Conservation (phyloP, 306 rosid species). For the Glycine tomentella region DNA sequence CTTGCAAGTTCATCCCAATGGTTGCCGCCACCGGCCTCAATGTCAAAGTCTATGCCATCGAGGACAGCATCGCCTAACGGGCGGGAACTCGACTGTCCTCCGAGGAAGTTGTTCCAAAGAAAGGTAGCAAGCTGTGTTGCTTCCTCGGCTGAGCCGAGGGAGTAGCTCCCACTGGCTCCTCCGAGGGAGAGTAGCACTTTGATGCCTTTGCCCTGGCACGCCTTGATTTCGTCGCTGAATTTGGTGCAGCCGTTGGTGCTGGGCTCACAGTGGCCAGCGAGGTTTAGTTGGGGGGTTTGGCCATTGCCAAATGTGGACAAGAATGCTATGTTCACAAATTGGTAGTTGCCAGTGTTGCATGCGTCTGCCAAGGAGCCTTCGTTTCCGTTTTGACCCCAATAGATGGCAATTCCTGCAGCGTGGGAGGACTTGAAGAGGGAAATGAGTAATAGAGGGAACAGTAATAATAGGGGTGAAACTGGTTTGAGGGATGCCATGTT, state of each 20-base stretch:
- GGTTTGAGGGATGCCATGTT: slow-evolving; percentile 51
- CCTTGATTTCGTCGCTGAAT: slow-evolving; percentile 37
- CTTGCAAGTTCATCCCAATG: slow-evolving; percentile 58
- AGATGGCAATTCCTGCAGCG: slow-evolving; percentile 44
- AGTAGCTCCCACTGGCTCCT: slow-evolving; percentile 48
- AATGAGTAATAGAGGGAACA: slow-evolving; percentile 38
- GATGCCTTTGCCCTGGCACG: slow-evolving; percentile 38
- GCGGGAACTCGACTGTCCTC: background rate
- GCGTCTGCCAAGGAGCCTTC: slow-evolving; percentile 7
- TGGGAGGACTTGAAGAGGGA: slow-evolving; percentile 37
- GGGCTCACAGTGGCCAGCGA: slow-evolving; percentile 53
- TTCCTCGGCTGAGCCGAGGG: slow-evolving; percentile 52
- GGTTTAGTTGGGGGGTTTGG: slow-evolving; percentile 46
- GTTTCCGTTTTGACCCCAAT: slow-evolving; percentile 28
- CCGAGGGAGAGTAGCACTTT: slow-evolving; percentile 70
- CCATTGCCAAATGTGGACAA: slow-evolving; percentile 54
- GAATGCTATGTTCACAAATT: background rate
- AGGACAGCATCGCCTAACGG: slow-evolving; percentile 42
- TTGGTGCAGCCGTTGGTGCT: slow-evolving; percentile 41
- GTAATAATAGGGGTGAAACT: slow-evolving; percentile 5
- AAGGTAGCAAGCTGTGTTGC: slow-evolving; percentile 49
- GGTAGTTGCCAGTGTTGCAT: slow-evolving; percentile 4
- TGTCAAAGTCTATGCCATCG: slow-evolving; percentile 74
- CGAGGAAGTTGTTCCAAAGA: slow-evolving; percentile 62
- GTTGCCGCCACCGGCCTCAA: slow-evolving; percentile 46